A percentile compares a stretch with the other conserved stretches of the same genome.
Conservation (phyloP, 441 rosid genomes). For the Populus hybrid region DNA sequence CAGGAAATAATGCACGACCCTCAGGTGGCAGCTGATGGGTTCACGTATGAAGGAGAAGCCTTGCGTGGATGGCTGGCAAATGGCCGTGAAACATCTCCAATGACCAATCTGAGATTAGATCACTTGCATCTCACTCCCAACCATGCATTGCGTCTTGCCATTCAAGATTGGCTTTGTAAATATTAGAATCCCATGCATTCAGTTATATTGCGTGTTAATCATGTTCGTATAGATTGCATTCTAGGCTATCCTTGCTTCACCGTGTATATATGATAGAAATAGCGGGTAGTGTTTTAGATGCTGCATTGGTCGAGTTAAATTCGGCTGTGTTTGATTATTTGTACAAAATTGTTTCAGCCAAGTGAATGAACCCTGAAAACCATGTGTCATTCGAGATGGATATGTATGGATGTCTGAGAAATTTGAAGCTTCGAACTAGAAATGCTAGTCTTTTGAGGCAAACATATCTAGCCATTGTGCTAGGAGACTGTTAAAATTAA, state of each 20-base stretch:
- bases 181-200: conserved; percentile 21
- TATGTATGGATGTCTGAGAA: not conserved
- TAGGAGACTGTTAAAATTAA: not conserved
- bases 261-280: conserved; percentile 6
- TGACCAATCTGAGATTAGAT: conserved; percentile 61
- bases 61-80: conserved; percentile 55
- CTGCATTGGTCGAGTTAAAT: not conserved
- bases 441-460: not conserved
- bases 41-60: conserved; percentile 69
- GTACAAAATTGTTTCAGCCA: not conserved
- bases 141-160: conserved; percentile 53
- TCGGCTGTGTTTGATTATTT: not conserved
- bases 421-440: not conserved
- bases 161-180: conserved; percentile 77
- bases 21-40: conserved; percentile 75
- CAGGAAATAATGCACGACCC: conserved; percentile 91
- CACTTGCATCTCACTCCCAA: conserved; percentile 61
- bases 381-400: not conserved
- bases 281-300: not conserved
- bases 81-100: conserved; percentile 62
- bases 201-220: not conserved
- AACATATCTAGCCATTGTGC: not conserved
- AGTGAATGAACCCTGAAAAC: not conserved
- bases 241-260: not conserved
- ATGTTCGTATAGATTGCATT: not conserved